These are phyloP conservation scores for Elsinoe perseae DNA, from an alignment of 2,329 filamentous ascomycete species.

Conservation along the genomic window DNA sequence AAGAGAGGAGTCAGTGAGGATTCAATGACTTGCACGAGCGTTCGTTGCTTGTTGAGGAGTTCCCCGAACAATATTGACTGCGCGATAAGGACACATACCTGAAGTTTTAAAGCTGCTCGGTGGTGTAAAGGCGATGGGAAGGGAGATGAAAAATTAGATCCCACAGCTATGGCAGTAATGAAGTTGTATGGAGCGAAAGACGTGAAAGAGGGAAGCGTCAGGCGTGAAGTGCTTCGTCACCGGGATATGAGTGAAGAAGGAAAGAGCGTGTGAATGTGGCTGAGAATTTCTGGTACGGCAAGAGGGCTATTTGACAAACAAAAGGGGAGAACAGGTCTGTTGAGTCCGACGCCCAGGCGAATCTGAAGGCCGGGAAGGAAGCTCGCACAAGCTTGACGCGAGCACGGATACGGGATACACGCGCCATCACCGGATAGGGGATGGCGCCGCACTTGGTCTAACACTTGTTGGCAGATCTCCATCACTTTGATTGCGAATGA, in stretches of 20 bases:
- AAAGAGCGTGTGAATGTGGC: constrained; percentile 13
- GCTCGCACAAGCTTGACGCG: constrained; percentile 8
- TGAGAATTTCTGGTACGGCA: not conserved
- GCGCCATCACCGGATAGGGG: not conserved
- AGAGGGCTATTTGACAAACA: not conserved
- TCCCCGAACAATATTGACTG: not conserved
- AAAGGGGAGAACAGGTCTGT: constrained; percentile 8
- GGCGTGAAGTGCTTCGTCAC: constrained; percentile 1
- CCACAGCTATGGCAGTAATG: constrained; percentile 5
- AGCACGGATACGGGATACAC: not conserved
- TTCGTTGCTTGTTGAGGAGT: constrained; percentile 2
- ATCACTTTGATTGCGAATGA: constrained; percentile 5
- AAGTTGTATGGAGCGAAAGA: constrained; percentile 7
- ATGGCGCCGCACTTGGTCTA: not conserved
- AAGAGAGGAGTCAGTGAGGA: not conserved
- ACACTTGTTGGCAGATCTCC: constrained; percentile 11
- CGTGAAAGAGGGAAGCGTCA: constrained; percentile 1
- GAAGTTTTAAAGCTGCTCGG: constrained; percentile 15
- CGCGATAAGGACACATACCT: constrained; percentile 12
- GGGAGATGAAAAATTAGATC: constrained; percentile 7
- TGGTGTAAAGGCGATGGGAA: constrained; percentile 9
- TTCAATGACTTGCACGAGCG: not conserved
- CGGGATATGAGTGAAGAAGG: constrained; percentile 4
- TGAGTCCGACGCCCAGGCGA: constrained; percentile 4
- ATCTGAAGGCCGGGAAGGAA: constrained; percentile 4